Evolutionary conservation across 176 grass and related monocot species (phyloP).

Genomic region (Phoenix dactylifera): DNA sequence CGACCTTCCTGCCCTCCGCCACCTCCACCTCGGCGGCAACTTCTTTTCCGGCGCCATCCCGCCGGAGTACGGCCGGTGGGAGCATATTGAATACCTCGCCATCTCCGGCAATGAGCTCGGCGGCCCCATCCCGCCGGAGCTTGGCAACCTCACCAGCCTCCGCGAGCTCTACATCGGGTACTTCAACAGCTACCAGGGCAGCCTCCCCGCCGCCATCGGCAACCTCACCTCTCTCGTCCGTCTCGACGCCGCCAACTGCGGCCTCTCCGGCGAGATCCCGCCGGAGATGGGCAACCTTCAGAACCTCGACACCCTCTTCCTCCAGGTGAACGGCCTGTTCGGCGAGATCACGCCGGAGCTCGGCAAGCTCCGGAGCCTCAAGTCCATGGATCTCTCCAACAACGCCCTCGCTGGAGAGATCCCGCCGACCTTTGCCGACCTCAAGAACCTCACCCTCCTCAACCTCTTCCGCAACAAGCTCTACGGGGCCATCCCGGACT

Average conservation of each 20-base stretch:
- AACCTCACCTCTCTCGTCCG: conserved; percentile 50
- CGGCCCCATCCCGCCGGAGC: conserved; percentile 50
- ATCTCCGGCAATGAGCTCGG: conserved; percentile 70
- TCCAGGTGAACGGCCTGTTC: conserved; percentile 60
- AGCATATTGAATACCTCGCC: conserved; percentile 42
- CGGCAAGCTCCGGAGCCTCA: conserved; percentile 35
- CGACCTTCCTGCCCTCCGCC: conserved; percentile 37
- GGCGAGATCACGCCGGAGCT: conserved; percentile 51
- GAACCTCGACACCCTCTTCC: conserved; percentile 46
- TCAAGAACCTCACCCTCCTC: conserved; percentile 69
- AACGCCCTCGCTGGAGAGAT: conserved; percentile 74
- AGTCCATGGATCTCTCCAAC: conserved; percentile 51
- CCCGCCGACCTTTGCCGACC: conserved; percentile 59
- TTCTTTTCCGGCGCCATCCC: conserved; percentile 62
- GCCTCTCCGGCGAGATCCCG: conserved; percentile 56
- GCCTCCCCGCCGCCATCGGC: conserved; percentile 47
- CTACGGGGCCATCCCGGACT: conserved; percentile 22
- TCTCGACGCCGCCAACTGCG: conserved; percentile 49
- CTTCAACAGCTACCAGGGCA: conserved; percentile 53
- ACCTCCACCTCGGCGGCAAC: conserved; percentile 68
- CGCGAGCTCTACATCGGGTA: conserved; percentile 63
- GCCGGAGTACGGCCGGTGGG: conserved; percentile 38
- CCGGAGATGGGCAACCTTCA: conserved; percentile 48
- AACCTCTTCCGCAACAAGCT: conserved; percentile 21
- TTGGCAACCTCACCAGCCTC: conserved; percentile 55